These are phyloP conservation scores for Colletotrichum salicis DNA, from an alignment of 2,329 filamentous ascomycete species.

Conservation along the genomic window DNA sequence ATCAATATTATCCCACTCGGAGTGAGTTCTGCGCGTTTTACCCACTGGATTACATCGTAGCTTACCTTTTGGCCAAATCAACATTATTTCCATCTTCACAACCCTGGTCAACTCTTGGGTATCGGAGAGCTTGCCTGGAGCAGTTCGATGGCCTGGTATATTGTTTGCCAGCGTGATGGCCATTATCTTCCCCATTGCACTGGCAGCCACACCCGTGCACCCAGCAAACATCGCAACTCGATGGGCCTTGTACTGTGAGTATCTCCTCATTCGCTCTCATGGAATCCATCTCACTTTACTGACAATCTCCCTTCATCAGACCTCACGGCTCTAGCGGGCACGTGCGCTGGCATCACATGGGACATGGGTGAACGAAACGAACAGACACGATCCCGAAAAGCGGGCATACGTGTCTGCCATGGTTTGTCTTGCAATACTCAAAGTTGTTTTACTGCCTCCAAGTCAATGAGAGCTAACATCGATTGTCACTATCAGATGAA, in stretches of 20 bases:
- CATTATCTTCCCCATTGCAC: constrained; percentile 40
- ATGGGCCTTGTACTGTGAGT: constrained; percentile 41
- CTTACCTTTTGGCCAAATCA: constrained; percentile 35
- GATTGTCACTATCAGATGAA: constrained; percentile 38
- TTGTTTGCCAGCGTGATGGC: constrained; percentile 39
- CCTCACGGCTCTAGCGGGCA: constrained; percentile 37
- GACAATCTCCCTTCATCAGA: constrained; percentile 21
- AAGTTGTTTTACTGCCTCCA: neutral
- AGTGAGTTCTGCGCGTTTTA: constrained; percentile 25
- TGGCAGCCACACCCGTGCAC: constrained; percentile 41
- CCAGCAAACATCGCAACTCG: constrained; percentile 36
- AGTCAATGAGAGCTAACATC: neutral
- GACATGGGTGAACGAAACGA: constrained; percentile 42
- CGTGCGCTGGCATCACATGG: constrained; percentile 41
- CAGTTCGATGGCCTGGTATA: constrained; percentile 42
- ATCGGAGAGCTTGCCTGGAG: constrained; percentile 40
- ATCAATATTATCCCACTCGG: constrained; percentile 44
- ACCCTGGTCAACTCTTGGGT: constrained; percentile 41
- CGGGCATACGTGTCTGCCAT: constrained; percentile 42
- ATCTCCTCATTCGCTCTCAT: neutral
- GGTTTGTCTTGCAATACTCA: constrained; percentile 18
- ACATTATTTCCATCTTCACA: constrained; percentile 39
- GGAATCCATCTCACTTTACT: neutral
- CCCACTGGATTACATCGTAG: neutral
- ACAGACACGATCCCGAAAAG: constrained; percentile 42